Percentiles rank a stretch among this genome's conserved stretches.
Evolutionary conservation across 345 rosid species (phyloP).

Genomic region (Citrus cavaleriei): DNA sequence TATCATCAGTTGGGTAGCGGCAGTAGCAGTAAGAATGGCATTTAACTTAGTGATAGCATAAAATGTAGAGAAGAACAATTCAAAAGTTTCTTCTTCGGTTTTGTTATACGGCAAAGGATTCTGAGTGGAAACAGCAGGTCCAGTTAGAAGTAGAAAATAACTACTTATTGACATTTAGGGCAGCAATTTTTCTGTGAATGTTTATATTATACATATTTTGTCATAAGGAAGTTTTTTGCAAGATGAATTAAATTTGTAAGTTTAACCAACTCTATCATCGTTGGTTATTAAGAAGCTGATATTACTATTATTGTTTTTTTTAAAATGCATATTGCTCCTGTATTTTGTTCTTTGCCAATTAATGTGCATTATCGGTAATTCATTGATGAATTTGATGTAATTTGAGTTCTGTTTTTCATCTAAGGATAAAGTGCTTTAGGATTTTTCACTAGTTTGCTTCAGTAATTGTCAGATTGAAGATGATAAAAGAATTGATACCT

Average conservation of each 20-base stretch:
- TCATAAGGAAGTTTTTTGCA: conserved; percentile 41
- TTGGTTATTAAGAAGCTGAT: conserved; percentile 30
- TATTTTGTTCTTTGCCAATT: conserved; percentile 16
- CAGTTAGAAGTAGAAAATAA: conserved; percentile 46
- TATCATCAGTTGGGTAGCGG: conserved; percentile 53
- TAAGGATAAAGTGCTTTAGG: background rate
- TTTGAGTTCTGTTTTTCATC: background rate
- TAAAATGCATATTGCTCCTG: background rate
- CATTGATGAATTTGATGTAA: background rate
- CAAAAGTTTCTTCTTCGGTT: conserved; percentile 41
- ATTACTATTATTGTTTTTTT: conserved; percentile 3
- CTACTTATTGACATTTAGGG: conserved; percentile 47
- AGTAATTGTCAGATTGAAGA: background rate
- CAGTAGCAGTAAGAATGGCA: conserved; percentile 24
- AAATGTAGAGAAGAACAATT: conserved; percentile 35
- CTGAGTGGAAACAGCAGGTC: conserved; percentile 21
- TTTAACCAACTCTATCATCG: conserved; percentile 27
- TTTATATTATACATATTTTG: conserved; percentile 48
- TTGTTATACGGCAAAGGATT: conserved; percentile 28
- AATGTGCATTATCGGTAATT: background rate
- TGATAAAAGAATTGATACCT: background rate
- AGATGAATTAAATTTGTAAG: conserved; percentile 35
- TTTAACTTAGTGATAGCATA: conserved; percentile 32
- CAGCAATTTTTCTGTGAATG: conserved; percentile 41
- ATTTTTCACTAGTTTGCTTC: background rate